phyloP scores from a whole-genome alignment of 129 eudicot species.

The Chrysanthemum seticuspe region DNA sequence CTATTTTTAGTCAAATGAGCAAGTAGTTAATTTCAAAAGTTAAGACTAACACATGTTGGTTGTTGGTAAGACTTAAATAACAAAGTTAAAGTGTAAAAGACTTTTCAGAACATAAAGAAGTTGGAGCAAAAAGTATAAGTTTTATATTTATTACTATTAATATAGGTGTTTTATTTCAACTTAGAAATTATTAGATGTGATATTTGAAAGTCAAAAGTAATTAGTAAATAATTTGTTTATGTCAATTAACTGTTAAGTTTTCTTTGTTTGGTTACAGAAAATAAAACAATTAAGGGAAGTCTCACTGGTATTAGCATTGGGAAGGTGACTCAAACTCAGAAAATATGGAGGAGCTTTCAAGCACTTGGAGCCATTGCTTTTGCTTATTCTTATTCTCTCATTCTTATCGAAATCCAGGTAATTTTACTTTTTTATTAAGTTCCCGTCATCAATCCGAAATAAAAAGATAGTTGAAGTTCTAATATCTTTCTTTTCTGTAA shows the following conservation, averaged over 20 bases:
- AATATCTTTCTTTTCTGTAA: background rate
- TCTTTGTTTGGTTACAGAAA: slow-evolving; percentile 44
- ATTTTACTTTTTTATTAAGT: background rate
- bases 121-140: background rate
- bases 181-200: background rate
- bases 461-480: background rate
- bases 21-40: background rate
- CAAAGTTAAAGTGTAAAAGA: background rate
- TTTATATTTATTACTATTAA: too few species aligned
- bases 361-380: slow-evolving; percentile 99
- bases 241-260: slow-evolving; percentile 10
- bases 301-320: slow-evolving; percentile 93
- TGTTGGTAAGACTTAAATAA: background rate
- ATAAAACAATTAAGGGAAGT: slow-evolving; percentile 67
- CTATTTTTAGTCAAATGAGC: too few species aligned
- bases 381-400: slow-evolving; percentile 97
- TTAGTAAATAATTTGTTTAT: background rate
- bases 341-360: slow-evolving; percentile 92
- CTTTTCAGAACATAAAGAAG: background rate
- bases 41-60: background rate
- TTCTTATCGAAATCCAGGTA: slow-evolving; percentile 98
- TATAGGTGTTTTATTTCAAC: background rate
- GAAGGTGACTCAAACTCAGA: slow-evolving; percentile 60
- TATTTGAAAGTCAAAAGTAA: slow-evolving; percentile 3
- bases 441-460: background rate